Base-by-base conservation (phyloP, 2,329 filamentous ascomycete species). In the Colletotrichum salicis region DNA sequence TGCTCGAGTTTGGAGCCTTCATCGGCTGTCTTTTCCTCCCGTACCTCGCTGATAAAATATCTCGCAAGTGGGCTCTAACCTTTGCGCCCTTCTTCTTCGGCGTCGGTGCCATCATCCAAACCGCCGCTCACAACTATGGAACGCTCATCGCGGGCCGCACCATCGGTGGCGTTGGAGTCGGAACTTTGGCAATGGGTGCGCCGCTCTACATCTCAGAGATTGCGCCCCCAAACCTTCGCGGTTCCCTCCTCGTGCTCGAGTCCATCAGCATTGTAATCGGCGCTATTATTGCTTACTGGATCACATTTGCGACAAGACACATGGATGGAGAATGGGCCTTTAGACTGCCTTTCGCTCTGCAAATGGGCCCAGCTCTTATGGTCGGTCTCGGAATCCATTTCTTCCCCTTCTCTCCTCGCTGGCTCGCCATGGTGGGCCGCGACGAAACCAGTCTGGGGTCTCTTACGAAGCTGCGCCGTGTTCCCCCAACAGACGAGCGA, bases 251-350 rank as follows among this genome's bases (percentile, higher is more conserved):
- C 2, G 79, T 88, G 74, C 86, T 88, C 77, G 87, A 87, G 75
- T 79, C 81, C 2, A 84, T 88, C 75, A 85, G 82, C 5, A 80
- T 88, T 65, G 86, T 88, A 48, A 84, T 85, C 58, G 89, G 86
- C 2, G 85, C 84, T 67, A 83, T 88, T 4, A 79, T 88, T 29
- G 84, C 86, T 1, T 89, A 84, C 75, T 89, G 86, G 84, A 86
- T 87, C 48, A 86, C 85, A 0, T 90, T 88, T 67, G 87, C 83
- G 0, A 88, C 86, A 0, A 78, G 81, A 6, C 79, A 81, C 72
- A 82, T 87, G 52, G 71, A 78, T 0, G 76, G 81, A 37, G 81
- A 85, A 73, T 81, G 80, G 77, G 77, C 85, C 3, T 87, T 83
- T 75, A 80, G 85, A 7, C 78, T 88, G 0, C 86, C 86, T 0